Base-by-base conservation (phyloP, 768 basidiomycete species). In the Termitomyces sp. region DNA sequence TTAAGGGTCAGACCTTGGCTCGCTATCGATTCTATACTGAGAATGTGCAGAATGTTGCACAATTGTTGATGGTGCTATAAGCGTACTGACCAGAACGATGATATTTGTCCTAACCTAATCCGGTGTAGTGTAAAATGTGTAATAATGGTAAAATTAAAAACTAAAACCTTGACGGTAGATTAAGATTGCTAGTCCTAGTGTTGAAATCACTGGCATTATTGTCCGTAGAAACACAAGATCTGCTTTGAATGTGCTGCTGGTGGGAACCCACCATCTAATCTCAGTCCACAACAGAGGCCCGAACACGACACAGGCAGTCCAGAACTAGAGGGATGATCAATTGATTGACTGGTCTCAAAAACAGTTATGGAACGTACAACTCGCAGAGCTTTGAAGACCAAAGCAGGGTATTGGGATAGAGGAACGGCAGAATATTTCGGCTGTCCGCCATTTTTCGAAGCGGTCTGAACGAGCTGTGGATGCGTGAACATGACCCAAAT, bases 291-390 rank as follows among this genome's bases (percentile, higher is more conserved):
- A 73, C 34, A 96, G 78, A 0, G 96, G 96, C 9, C 91, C 77
- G 66, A 98, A 88, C 1, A 98, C 94, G n/a, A 94, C 72, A 61
- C 88, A 90, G 0, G 96, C 96, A 2, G 89, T 94, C 85, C 87
- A 96, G 72, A 98, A 90, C 91, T 94, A 69, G 40, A 63, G 17
- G 47, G 17, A 45, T 45, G 43, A 42, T 45, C n/a, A 34, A 46
- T 46, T 34, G 56, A 17, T 38, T 25, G 12, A 40, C 6, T 8
- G 20, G 11, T 49, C 34, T n/a, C n/a, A 56, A 52, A 57, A 47
- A 52, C 50, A 49, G 56, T 20, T 62, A 49, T 43, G 50, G 46
- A 60, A 86, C 89, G 59, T 70, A 95, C 94, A 60, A 94, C 91
- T 63, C 78, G 80, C 8, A 90, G 47, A 47, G 84, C 83, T 73